Evolutionary conservation across 2,329 filamentous ascomycete species (phyloP), one percentile per base, ranked within the genome.

Genomic region (Septoria linicola): DNA sequence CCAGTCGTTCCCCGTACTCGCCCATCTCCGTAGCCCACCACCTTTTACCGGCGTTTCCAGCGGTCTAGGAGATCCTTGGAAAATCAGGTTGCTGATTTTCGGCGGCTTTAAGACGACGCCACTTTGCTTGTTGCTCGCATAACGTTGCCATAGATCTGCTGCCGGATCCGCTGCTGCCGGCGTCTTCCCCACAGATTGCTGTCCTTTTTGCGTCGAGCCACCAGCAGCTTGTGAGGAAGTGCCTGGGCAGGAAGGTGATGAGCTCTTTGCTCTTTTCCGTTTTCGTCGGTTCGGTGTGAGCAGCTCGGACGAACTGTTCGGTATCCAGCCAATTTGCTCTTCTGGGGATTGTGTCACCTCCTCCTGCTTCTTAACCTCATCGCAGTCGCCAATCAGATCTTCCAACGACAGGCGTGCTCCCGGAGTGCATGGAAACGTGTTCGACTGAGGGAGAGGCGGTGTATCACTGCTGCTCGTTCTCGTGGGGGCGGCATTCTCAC

Each of bases 301-400:
- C 31, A 68, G 67, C 6, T 69, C 61, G 8, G 60, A 64, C 4
- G 72, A 72, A 56, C 73, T 74, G 10, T 74, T 73, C 10, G 70
- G 66, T 53, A 81, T 76, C 82, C 82, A 85, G 41, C 76, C 74
- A 37, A 85, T 73, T 61, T 81, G 78, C 55, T 84, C 82, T 56
- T 82, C 78, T 0, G 81, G 82, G 1, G 81, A 82, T 14, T 72
- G 67, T 16, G 76, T 72, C 44, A 71, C 72, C 20, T 72, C 69
- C n/a, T 71, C 70, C 51, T 72, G 71, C 58, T 73, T 48, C 31
- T 45, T 76, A 31, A 75, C 72, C 61, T 82, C 79, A 64, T 84
- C 81, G 41, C 76, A 75, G 63, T 82, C 81, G 55, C 80, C 80
- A 39, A 84, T 80, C 25, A 84, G 70, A 55, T 84, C 81, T 25